Percentiles rank a stretch among this genome's conserved stretches.
Evolutionary conservation across 2,329 filamentous ascomycete species (phyloP).

Genomic region (Tolypocladium paradoxum): DNA sequence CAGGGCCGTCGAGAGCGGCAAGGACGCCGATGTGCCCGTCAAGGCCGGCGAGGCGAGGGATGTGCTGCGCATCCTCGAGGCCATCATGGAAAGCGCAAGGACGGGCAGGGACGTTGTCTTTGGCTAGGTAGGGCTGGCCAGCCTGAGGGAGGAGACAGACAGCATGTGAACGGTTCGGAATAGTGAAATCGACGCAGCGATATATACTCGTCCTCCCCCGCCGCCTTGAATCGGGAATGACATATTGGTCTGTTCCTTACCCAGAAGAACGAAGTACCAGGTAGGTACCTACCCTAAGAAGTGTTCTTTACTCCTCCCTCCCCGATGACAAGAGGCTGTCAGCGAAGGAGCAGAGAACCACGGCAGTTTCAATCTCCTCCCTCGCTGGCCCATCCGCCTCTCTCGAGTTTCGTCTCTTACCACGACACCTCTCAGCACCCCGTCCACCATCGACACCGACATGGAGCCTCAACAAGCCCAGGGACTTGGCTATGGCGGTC

Average conservation of each 20-base stretch:
- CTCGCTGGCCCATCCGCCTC: not conserved
- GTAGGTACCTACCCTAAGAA: not conserved
- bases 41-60: conserved; percentile 40
- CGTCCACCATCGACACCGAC: not conserved
- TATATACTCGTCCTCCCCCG: not conserved
- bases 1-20: conserved; percentile 34
- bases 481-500: not conserved
- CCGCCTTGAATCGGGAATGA: not conserved
- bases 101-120: conserved; percentile 33
- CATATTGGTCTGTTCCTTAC: not conserved
- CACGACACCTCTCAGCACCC: not conserved
- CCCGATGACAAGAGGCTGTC: not conserved
- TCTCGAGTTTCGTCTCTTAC: not conserved
- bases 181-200: not conserved
- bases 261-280: no score
- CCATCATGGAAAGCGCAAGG: conserved; percentile 36
- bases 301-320: not conserved
- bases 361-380: no score
- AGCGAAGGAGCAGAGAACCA: not conserved
- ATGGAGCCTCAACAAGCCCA: not conserved
- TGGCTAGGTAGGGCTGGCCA: conserved; percentile 10
- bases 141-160: no score
- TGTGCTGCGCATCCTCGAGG: conserved; percentile 43
- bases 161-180: no score
- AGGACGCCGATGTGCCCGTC: conserved; percentile 40